Percentiles rank a stretch among this genome's conserved stretches.
phyloP scores from a whole-genome alignment of 106 monocot genomes.

The Cymbidium sinense region DNA sequence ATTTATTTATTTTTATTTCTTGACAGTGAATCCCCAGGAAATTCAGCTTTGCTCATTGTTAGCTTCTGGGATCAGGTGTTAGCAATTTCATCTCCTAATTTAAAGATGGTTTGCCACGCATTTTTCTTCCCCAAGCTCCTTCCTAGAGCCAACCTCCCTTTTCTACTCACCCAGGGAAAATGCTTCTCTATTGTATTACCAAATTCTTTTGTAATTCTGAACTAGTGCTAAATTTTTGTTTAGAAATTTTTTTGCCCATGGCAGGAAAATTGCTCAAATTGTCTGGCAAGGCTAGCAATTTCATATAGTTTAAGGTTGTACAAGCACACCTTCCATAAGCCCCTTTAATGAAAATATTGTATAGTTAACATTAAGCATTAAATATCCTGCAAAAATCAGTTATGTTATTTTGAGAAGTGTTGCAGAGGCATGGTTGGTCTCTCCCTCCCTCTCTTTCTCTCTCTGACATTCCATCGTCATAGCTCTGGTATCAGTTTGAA shows the following conservation, averaged over 20 bases:
- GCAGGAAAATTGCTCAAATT: constrained; percentile 2
- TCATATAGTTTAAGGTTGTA: constrained; percentile 2
- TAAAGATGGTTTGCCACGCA: no score
- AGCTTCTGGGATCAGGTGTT: no score
- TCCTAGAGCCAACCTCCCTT: background rate
- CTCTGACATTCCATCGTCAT: background rate
- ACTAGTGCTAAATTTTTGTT: constrained; percentile 5
- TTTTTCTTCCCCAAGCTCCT: constrained; percentile 1
- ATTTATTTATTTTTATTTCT: no score
- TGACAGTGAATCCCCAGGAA: no score
- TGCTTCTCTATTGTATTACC: background rate
- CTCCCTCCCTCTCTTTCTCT: background rate
- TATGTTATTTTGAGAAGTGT: background rate
- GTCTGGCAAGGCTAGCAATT: background rate
- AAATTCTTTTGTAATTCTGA: constrained; percentile 10
- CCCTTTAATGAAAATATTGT: constrained; percentile 6
- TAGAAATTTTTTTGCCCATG: constrained; percentile 4
- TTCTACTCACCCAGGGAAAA: constrained; percentile 1
- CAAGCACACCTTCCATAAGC: background rate
- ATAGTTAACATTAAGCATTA: background rate
- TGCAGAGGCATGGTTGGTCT: background rate
- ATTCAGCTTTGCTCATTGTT: no score
- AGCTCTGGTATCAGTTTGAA: background rate
- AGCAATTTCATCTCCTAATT: no score
- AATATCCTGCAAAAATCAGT: constrained; percentile 1